Evolutionary conservation across 805 yeast species (phyloP), one percentile per base, ranked within the genome.

Genomic region (Cyberlindnera euphorbiiphila): DNA sequence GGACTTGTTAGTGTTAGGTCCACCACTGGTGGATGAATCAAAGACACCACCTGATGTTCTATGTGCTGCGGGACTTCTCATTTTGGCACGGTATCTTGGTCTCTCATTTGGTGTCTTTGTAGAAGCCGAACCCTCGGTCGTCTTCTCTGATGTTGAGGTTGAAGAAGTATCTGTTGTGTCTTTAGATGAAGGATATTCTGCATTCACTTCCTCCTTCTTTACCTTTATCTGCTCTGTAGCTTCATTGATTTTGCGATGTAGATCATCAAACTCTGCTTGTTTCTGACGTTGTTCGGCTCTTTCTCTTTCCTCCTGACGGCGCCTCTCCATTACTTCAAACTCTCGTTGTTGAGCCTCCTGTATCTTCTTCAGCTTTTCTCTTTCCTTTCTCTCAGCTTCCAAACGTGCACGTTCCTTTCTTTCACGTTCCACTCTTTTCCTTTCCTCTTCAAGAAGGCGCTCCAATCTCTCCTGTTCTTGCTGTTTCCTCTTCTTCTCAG

Each of bases 241-340:
- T 9, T 11, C 18, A 24, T 35, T 35, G 24, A 41, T 27, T 25
- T 34, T 35, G n/a, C 33, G 30, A 18, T 37, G 38, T 4, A 37
- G 17, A 18, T 43, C 37, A n/a, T 31, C 36, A 11, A 34, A 9
- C 17, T 34, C 27, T 1, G 32, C 35, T 14, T 33, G 15, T 23
- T 25, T 32, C 11, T 24, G 28, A 8, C 43, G 39, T 20, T 43
- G 39, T 22, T 39, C 39, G 3, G 43, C 42, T 21, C 30, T 37
- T 4, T 4, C 16, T 25, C 36, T 23, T 13, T 40, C 47, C 29
- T 41, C 49, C 16, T 30, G 26, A 12, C 44, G 38, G 9, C 46
- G 42, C 20, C 37, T 37, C 34, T 47, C 48, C 29, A 43, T 19
- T 8, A 43, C 45, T 9, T 29, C 36, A 9, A 18, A 23, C 30